Evolutionary conservation across 495 filamentous ascomycete genomes (phyloP).

Genomic region (Elasticomyces elasticus): DNA sequence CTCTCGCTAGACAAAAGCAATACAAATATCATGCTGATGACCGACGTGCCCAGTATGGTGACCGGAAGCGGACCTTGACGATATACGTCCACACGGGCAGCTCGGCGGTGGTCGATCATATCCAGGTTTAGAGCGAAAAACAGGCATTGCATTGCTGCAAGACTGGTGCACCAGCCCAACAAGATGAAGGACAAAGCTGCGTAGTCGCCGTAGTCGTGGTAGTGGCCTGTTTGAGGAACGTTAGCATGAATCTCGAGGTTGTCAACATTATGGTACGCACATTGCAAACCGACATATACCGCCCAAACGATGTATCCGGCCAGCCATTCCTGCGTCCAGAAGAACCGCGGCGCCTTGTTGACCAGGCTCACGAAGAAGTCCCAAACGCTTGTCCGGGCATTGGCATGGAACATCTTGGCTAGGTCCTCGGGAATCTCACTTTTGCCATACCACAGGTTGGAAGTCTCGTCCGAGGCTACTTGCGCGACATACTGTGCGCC

Average conservation of each 20-base stretch:
- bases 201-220: background rate
- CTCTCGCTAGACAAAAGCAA: background rate
- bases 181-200: constrained; percentile 7
- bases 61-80: background rate
- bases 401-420: background rate
- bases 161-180: background rate
- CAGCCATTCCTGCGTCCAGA: constrained; percentile 17
- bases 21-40: background rate
- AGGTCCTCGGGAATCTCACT: background rate
- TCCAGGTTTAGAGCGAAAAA: constrained; percentile 8
- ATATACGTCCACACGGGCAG: too few species aligned
- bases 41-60: background rate
- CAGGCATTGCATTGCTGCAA: constrained; percentile 9
- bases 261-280: background rate
- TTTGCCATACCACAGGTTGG: background rate
- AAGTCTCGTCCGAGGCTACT: background rate
- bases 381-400: background rate
- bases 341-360: background rate
- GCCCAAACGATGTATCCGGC: constrained; percentile 10
- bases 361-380: constrained; percentile 9
- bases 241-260: too few species aligned
- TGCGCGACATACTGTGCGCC: background rate
- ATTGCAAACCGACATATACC: constrained; percentile 10
- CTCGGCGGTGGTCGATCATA: background rate
- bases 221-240: background rate